Evolutionary conservation across 371 early-diverging fungal species (phyloP).

Genomic region (Apophysomyces elegans): DNA sequence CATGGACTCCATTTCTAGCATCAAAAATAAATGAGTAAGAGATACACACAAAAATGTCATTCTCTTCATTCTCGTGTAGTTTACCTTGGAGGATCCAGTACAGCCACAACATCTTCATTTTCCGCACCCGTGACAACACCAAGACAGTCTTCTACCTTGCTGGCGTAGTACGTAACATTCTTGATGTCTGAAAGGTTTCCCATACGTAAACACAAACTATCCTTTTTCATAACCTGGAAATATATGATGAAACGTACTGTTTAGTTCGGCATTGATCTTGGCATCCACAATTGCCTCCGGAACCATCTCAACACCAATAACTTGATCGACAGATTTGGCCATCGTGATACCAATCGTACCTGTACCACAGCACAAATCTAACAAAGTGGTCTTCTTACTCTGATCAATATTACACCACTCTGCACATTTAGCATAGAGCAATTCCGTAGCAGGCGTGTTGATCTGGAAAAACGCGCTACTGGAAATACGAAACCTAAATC

Average conservation of each 20-base stretch:
- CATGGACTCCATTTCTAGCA: conserved; percentile 60
- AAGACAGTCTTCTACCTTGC: conserved; percentile 70
- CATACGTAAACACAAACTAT: conserved; percentile 12
- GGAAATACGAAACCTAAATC: conserved; percentile 69
- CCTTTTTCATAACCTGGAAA: conserved; percentile 8
- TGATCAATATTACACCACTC: conserved; percentile 48
- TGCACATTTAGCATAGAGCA: conserved; percentile 61
- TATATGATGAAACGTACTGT: conserved; percentile 45
- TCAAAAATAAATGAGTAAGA: no score
- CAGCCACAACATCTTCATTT: conserved; percentile 55
- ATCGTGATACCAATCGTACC: conserved; percentile 88
- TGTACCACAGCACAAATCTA: conserved; percentile 90
- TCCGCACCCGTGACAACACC: conserved; percentile 37
- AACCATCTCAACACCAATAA: conserved; percentile 81
- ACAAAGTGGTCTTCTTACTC: conserved; percentile 49
- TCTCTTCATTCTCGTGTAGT: neutral
- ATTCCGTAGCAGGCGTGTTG: conserved; percentile 75
- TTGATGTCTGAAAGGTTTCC: conserved; percentile 30
- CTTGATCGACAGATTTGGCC: conserved; percentile 67
- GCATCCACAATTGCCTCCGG: conserved; percentile 80
- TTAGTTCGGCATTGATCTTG: conserved; percentile 66
- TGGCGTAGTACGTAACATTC: conserved; percentile 65
- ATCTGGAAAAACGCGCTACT: conserved; percentile 82
- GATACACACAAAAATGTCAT: no score
- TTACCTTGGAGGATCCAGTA: conserved; percentile 86